phyloP scores from a whole-genome alignment of 129 eudicot species.

The Flaveria sonorensis region DNA sequence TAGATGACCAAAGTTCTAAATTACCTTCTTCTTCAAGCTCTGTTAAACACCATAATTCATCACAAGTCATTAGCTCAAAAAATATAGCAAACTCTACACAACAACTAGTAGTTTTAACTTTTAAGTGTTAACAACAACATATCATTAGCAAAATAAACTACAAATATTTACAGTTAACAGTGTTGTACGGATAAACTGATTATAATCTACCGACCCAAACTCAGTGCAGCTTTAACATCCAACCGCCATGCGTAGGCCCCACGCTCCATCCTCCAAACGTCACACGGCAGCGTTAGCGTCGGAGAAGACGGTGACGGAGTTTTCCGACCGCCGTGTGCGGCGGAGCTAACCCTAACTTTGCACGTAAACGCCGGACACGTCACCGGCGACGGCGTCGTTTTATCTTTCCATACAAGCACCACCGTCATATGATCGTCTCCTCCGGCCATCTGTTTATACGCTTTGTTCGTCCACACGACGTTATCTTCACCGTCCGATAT shows the following conservation, averaged over 20 bases:
- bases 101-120: background rate
- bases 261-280: conserved; percentile 73
- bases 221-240: conserved; percentile 72
- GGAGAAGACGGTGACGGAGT: conserved; percentile 12
- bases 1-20: background rate
- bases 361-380: conserved; percentile 60
- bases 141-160: background rate
- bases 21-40: background rate
- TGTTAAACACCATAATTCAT: background rate
- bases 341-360: conserved; percentile 47
- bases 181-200: background rate
- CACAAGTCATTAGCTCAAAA: background rate
- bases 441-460: conserved; percentile 58
- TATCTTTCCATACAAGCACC: conserved; percentile 49
- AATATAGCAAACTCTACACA: background rate
- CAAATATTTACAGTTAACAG: background rate
- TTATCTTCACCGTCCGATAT: conserved; percentile 59
- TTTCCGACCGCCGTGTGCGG: conserved; percentile 24
- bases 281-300: conserved; percentile 63
- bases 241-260: conserved; percentile 90
- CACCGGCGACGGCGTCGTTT: conserved; percentile 34
- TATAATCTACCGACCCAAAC: conserved; percentile 49
- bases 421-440: conserved; percentile 40
- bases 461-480: conserved; percentile 68
- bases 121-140: background rate